Percentiles rank a stretch among this genome's conserved stretches.
Conservation (phyloP, 306 rosid genomes). For the Pyrus bretschneideri region DNA sequence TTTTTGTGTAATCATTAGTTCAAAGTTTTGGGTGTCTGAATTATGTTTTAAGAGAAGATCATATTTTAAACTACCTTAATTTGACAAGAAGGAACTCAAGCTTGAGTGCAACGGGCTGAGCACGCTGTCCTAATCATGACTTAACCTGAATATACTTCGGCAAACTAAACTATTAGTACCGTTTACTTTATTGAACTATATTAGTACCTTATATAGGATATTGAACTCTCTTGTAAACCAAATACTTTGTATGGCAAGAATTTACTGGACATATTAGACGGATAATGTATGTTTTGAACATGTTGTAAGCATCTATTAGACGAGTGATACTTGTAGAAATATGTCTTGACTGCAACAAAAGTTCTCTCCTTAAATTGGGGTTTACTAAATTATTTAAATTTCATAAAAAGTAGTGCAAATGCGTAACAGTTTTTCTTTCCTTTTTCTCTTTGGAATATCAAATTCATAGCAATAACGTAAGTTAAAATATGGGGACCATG, state of each 20-base stretch:
- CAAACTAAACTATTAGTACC: background rate
- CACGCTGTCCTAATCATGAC: background rate
- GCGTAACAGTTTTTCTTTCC: background rate
- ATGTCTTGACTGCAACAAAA: no score
- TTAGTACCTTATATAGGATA: background rate
- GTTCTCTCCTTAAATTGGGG: no score
- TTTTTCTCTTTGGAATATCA: background rate
- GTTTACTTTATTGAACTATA: no score
- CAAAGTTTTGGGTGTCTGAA: background rate
- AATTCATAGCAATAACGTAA: background rate
- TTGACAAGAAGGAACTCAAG: background rate
- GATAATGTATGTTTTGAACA: no score
- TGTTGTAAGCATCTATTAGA: no score
- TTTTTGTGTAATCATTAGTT: background rate
- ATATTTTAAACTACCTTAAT: no score
- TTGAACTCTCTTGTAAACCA: background rate
- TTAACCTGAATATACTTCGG: no score
- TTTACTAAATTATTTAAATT: no score
- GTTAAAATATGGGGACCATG: background rate
- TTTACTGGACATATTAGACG: no score
- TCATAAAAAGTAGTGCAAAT: background rate
- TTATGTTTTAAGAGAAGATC: background rate
- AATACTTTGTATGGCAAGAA: background rate
- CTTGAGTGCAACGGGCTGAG: background rate
- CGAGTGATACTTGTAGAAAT: background rate